These are phyloP conservation scores for Rhizophagus clarus DNA, from an alignment of 192 early-diverging fungal genomes.

Conservation along the genomic window DNA sequence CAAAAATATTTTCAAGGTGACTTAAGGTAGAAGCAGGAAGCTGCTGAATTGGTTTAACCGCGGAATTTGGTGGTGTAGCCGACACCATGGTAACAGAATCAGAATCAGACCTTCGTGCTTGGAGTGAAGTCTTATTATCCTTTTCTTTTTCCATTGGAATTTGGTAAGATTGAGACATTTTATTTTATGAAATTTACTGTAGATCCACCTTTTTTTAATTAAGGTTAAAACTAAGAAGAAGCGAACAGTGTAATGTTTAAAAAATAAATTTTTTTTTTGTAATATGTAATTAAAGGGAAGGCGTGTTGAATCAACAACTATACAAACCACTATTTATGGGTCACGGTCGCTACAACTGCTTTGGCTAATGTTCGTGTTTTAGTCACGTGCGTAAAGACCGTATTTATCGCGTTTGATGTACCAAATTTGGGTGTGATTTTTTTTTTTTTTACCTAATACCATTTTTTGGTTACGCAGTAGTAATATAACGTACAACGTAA, in stretches of 20 bases:
- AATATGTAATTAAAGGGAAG: not conserved
- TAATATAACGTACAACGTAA: no score
- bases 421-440: not conserved
- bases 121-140: not conserved
- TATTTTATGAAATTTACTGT: not conserved
- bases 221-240: no score
- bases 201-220: no score
- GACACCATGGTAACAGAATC: not conserved
- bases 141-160: not conserved
- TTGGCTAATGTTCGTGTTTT: constrained; percentile 2
- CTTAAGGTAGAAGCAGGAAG: not conserved
- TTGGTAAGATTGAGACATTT: constrained; percentile 12
- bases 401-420: constrained; percentile 22
- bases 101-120: not conserved
- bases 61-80: not conserved
- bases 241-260: not conserved
- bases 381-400: not conserved
- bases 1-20: constrained; percentile 9
- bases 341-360: not conserved
- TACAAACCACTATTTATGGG: not conserved
- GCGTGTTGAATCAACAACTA: not conserved
- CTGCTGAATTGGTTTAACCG: not conserved
- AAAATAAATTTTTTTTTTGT: no score
- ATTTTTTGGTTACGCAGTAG: no score
- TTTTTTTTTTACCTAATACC: no score